A percentile compares a stretch with the other conserved stretches of the same genome.
Conservation (phyloP, 495 filamentous ascomycete genomes). For the Bacidia gigantensis region DNA sequence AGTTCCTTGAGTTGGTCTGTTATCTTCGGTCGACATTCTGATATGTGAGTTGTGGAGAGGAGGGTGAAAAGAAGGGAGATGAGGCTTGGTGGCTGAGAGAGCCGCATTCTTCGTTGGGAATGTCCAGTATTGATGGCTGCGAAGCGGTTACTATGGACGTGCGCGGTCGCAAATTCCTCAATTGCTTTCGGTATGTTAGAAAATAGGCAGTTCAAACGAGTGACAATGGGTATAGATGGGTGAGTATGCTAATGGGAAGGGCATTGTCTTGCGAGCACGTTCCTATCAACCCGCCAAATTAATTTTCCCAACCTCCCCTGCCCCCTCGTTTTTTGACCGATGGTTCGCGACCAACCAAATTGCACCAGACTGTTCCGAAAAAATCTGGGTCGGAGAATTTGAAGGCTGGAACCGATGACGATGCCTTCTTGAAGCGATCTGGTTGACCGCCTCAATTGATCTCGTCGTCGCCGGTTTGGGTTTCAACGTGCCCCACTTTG, state of each 20-base stretch:
- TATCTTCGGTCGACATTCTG: conserved; percentile 15
- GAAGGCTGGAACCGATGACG: conserved; percentile 7
- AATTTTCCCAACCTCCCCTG: conserved; percentile 5
- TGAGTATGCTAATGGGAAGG: background rate
- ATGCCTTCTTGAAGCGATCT: background rate
- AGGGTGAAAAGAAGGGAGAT: conserved; percentile 21
- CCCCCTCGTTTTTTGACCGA: conserved; percentile 5
- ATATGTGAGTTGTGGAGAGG: conserved; percentile 25
- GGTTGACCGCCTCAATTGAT: background rate
- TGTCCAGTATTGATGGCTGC: background rate
- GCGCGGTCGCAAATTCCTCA: background rate
- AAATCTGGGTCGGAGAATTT: background rate
- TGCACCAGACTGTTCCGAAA: background rate
- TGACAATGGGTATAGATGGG: background rate
- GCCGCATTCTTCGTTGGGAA: conserved; percentile 16
- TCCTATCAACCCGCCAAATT: conserved; percentile 12
- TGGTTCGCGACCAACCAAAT: background rate
- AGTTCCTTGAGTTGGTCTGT: conserved; percentile 9
- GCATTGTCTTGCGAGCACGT: conserved; percentile 2
- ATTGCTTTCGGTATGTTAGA: no score
- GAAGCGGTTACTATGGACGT: background rate
- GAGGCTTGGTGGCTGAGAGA: conserved; percentile 16
- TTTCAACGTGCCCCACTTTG: background rate
- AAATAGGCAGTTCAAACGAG: conserved; percentile 2
- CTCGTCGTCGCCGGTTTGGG: background rate